Base-by-base conservation (phyloP, 2,329 filamentous ascomycete species). In the Pseudofabraea citricarpa region DNA sequence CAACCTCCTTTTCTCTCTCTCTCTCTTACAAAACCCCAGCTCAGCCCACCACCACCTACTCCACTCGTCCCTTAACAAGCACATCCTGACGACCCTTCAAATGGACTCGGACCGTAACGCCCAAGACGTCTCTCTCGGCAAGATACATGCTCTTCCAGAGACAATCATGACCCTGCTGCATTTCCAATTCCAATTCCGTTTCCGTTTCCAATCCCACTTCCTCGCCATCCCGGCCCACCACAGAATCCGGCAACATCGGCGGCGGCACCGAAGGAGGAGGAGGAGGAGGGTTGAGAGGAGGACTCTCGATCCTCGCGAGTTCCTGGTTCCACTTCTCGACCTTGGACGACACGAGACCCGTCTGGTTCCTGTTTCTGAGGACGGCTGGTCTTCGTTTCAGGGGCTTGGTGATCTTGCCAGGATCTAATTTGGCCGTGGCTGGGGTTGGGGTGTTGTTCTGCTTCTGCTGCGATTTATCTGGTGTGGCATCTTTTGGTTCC, bases 51-150 rank as follows among this genome's bases (percentile, higher is more conserved):
- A n/a, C 10, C 15, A 31, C 27, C 23, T 18, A 40, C 16, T 29
- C 22, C 13, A 27, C 12, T 15, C n/a, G 13, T 16, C 13, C 29
- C 36, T 43, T 51, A n/a, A 55, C 32, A 29, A 58, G 43, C 44
- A 59, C 45, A 39, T 60, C 53, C 15, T 54, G 49, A n/a, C 44
- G 42, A 3, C 38, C 45, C 2, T 48, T 41, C 18, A 57, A 27
- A 40, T 58, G 54, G 31, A 60, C 19, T 8, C 51, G 27, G 37
- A 60, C 40, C 3, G 54, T 59, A 23, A 60, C 35, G 3, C 57
- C 54, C 20, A 39, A 41, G 13, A 59, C 46, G 9, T 36, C 10
- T 7, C 26, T 13, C 19, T 44, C n/a, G 44, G 16, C 5, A 41
- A 51, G n/a, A 26, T 43, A 48, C 42, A 41, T 46, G 15, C 32